Percentiles rank a stretch among this genome's conserved stretches.
These are phyloP conservation scores for Acanthamoeba castellanii DNA, from an alignment of 208 protist genomes.

Conservation along the genomic window DNA sequence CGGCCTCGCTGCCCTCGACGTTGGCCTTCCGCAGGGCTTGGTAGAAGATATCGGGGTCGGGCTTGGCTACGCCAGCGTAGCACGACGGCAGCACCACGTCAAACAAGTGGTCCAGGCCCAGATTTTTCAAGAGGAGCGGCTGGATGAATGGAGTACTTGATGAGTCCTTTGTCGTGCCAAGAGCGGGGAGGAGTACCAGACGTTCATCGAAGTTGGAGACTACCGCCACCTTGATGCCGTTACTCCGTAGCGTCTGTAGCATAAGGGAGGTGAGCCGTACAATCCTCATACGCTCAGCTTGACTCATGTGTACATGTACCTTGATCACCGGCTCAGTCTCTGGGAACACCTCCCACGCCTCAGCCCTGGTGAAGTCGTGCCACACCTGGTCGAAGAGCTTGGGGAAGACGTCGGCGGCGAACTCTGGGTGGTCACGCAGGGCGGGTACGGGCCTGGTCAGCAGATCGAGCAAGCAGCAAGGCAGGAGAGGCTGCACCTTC, in stretches of 20 bases:
- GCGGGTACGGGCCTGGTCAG: not conserved
- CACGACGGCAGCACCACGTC: conserved; percentile 3
- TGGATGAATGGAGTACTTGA: not conserved
- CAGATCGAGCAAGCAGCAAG: not conserved
- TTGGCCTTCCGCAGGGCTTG: not conserved
- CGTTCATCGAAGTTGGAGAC: conserved; percentile 13
- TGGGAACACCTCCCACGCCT: conserved; percentile 32
- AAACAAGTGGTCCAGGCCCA: conserved; percentile 19
- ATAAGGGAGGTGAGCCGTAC: not conserved
- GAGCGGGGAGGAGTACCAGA: not conserved
- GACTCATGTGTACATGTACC: not conserved
- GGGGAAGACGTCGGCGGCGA: not conserved
- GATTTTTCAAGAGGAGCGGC: conserved; percentile 5
- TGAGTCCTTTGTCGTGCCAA: not conserved
- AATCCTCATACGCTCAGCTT: too few species aligned
- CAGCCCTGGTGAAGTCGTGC: conserved; percentile 9
- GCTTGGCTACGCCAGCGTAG: not conserved
- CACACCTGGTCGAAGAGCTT: not conserved
- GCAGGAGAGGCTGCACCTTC: not conserved
- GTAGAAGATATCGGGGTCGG: not conserved
- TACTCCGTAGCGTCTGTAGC: not conserved
- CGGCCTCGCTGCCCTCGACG: not conserved
- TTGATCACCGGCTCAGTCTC: not conserved
- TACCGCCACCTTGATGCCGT: not conserved
- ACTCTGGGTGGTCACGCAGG: not conserved